Percentiles rank a stretch among this genome's conserved stretches.
phyloP scores from a whole-genome alignment of 2,329 filamentous ascomycete species.

The Emmonsia crescens region DNA sequence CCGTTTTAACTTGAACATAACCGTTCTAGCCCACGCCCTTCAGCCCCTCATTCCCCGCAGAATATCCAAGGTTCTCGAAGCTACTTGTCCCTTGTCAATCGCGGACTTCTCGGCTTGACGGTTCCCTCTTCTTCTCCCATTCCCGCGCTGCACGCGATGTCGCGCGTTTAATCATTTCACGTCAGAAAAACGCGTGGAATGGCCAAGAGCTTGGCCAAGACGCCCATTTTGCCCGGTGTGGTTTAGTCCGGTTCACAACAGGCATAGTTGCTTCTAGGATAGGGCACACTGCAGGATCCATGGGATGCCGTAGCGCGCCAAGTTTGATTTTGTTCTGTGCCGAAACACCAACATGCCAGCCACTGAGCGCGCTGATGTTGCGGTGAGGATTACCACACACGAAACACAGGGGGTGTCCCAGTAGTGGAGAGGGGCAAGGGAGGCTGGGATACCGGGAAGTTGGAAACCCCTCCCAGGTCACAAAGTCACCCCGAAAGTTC shows the following conservation, averaged over 20 bases:
- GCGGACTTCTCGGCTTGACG: background rate
- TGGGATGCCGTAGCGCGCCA: background rate
- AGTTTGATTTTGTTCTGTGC: too few relatives aligned
- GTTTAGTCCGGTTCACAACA: background rate
- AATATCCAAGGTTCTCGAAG: background rate
- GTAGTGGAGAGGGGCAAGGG: background rate
- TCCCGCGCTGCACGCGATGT: conserved; percentile 1
- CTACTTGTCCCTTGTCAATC: background rate
- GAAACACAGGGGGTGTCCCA: background rate
- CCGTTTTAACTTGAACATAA: too few relatives aligned
- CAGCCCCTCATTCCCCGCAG: background rate
- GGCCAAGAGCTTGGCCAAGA: background rate
- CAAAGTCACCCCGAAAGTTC: background rate
- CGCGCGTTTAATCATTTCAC: conserved; percentile 1
- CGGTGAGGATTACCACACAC: background rate
- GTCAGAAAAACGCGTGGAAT: background rate
- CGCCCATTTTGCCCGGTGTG: background rate
- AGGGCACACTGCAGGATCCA: background rate
- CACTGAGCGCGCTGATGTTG: background rate
- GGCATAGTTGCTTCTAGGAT: background rate
- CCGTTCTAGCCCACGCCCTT: background rate
- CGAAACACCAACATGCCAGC: background rate
- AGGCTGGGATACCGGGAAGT: background rate
- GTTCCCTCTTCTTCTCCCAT: background rate
- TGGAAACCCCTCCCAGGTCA: background rate